A percentile compares a stretch with the other conserved stretches of the same genome.
Evolutionary conservation across 2,329 filamentous ascomycete species (phyloP).

Genomic region (Aspergillus amoenus): DNA sequence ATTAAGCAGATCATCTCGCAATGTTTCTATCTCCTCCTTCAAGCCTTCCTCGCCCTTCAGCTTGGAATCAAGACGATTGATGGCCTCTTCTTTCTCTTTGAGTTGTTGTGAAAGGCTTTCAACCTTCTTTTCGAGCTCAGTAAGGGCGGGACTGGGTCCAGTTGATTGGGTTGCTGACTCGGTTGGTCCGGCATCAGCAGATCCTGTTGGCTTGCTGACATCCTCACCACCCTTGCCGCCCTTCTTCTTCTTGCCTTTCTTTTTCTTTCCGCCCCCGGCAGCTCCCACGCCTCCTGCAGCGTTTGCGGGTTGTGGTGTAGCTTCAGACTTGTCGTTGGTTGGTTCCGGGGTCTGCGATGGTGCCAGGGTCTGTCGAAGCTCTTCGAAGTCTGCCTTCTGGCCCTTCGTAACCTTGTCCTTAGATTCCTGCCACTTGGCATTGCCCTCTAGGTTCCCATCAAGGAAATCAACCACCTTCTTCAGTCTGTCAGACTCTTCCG

Average conservation of each 20-base stretch:
- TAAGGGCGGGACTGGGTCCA: constrained; percentile 17
- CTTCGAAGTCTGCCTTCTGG: constrained; percentile 34
- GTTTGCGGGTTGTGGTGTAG: constrained; percentile 20
- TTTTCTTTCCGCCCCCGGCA: constrained; percentile 57
- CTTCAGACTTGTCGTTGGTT: constrained; percentile 20
- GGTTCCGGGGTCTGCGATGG: constrained; percentile 23
- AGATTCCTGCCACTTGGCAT: constrained; percentile 34
- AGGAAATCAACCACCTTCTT: constrained; percentile 42
- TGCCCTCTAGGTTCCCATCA: constrained; percentile 38
- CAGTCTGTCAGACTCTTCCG: constrained; percentile 32
- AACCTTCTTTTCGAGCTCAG: constrained; percentile 38
- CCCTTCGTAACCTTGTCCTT: constrained; percentile 35
- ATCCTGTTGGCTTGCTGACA: constrained; percentile 23
- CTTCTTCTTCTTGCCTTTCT: constrained; percentile 89
- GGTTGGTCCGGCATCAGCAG: constrained; percentile 15
- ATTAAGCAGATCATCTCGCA: constrained; percentile 75
- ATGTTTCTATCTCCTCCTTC: constrained; percentile 78
- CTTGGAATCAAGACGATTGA: constrained; percentile 68
- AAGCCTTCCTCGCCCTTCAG: constrained; percentile 75
- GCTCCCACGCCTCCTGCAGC: constrained; percentile 25
- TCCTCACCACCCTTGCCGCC: constrained; percentile 54
- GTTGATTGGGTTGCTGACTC: constrained; percentile 35
- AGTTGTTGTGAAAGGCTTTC: constrained; percentile 36
- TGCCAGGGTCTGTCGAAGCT: constrained; percentile 32
- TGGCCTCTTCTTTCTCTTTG: constrained; percentile 65